Evolutionary conservation across 2,329 filamentous ascomycete species (phyloP).

Genomic region (Aspergillus chevalieri): DNA sequence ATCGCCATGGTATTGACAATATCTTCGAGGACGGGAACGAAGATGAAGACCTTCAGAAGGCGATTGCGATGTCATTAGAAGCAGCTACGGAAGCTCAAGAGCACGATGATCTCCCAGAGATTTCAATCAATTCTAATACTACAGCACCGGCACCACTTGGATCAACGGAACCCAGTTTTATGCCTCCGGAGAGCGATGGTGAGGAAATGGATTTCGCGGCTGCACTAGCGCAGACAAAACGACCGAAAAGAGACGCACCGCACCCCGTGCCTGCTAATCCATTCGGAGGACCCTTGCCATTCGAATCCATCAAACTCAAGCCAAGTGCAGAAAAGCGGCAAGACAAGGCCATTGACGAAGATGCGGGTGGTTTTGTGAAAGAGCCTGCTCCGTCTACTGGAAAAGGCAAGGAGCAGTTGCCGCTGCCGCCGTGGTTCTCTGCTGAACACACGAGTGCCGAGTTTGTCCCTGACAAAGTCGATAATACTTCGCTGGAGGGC

Average conservation of each 20-base stretch:
- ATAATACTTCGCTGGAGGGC: conserved; percentile 18
- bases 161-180: conserved; percentile 25
- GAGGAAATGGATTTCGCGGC: conserved; percentile 72
- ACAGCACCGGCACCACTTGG: conserved; percentile 31
- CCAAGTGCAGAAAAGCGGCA: conserved; percentile 40
- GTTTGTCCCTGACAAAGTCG: conserved; percentile 24
- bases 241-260: conserved; percentile 43
- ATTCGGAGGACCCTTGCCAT: conserved; percentile 78
- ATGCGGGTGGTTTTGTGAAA: conserved; percentile 61
- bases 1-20: conserved; percentile 40
- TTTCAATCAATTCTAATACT: conserved; percentile 39
- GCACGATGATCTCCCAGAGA: conserved; percentile 34
- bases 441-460: conserved; percentile 27
- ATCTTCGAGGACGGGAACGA: conserved; percentile 54
- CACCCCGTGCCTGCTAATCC: conserved; percentile 48
- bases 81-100: conserved; percentile 28
- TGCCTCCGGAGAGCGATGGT: conserved; percentile 56
- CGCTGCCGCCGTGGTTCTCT: conserved; percentile 44
- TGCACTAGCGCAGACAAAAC: conserved; percentile 66
- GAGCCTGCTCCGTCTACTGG: conserved; percentile 26
- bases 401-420: conserved; percentile 20
- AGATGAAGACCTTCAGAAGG: conserved; percentile 70
- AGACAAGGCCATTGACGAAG: conserved; percentile 49
- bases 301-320: conserved; percentile 70
- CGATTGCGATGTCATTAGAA: conserved; percentile 78